Conservation (phyloP, 202 grass and related monocot genomes). For the Panicum hallii region DNA sequence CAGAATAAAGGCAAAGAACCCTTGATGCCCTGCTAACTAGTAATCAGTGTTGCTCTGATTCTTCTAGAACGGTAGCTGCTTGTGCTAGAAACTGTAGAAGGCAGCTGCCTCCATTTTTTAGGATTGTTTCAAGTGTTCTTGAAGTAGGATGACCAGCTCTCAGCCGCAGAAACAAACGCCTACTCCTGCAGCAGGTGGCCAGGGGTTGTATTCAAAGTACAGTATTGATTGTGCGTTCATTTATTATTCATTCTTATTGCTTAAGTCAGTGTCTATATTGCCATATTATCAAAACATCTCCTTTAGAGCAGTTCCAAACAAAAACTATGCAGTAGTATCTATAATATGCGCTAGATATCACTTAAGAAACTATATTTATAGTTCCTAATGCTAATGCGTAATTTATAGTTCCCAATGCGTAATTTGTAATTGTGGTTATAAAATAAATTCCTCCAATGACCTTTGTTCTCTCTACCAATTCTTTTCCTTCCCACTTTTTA, state of each 20-base stretch:
- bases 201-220: neutral
- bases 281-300: too few relatives aligned
- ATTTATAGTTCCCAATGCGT: too few relatives aligned
- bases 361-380: too few relatives aligned
- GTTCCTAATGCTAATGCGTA: too few relatives aligned
- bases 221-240: neutral
- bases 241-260: neutral
- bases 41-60: neutral
- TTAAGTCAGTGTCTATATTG: too few relatives aligned
- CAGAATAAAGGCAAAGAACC: slow-evolving; percentile 94
- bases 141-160: neutral
- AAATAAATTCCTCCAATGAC: too few relatives aligned
- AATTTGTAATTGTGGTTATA: too few relatives aligned
- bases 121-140: slow-evolving; percentile 20
- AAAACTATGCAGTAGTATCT: too few relatives aligned
- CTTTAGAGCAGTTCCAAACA: too few relatives aligned
- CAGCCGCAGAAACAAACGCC: neutral
- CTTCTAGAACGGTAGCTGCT: neutral
- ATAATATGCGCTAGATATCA: too few relatives aligned
- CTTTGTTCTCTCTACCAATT: too few relatives aligned
- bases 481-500: too few relatives aligned
- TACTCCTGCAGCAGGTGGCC: neutral
- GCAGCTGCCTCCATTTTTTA: neutral
- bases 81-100: neutral
- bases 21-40: slow-evolving; percentile 14